Evolutionary conservation across 345 rosid genomes (phyloP), one percentile per base, ranked within the genome.

Genomic region (Brassica incana): DNA sequence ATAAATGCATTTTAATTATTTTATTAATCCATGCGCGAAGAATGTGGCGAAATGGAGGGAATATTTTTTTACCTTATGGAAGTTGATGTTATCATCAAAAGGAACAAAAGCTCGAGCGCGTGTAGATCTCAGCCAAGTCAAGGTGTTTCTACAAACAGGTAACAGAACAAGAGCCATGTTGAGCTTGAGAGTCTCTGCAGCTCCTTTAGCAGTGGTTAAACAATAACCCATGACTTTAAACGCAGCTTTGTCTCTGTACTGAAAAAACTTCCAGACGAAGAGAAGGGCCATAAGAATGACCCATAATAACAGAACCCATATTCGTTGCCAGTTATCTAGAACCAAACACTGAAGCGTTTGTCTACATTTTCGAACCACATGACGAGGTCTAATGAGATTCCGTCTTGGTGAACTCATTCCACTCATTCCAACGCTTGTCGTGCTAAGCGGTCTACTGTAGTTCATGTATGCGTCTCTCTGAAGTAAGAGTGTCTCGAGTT

Each of bases 171-270:
- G 84, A 78, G 99, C 99, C 99, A 95, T 93, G 81, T 95, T 95
- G 86, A 95, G 87, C 85, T 95, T 95, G 56, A 95, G 90, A 54
- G 97, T 95, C 88, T 95, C 99, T 1, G 98, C 99, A 30, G 99
- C 93, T 8, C 98, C 99, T 87, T 95, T 95, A 63, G 99, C 99
- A 4, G 87, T 79, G 15, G 89, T 66, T 77, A 95, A 60, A 80
- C 99, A 95, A 70, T 93, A 85, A 15, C 99, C 97, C 99, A 90
- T 90, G 40, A 89, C 96, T 0, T 87, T 89, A 71, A 93, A 95
- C 43, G 91, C 94, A 1, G 91, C 88, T 81, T 38, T 93, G 81
- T 89, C 81, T 85, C 70, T 83, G 68, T 95, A 95, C 68, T 93
- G 92, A 65, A 77, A 8, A 86, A 93, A 95, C 87, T 91, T 95